Conservation (phyloP, 352 stramenopile species). For the Blastocystis sp. region DNA sequence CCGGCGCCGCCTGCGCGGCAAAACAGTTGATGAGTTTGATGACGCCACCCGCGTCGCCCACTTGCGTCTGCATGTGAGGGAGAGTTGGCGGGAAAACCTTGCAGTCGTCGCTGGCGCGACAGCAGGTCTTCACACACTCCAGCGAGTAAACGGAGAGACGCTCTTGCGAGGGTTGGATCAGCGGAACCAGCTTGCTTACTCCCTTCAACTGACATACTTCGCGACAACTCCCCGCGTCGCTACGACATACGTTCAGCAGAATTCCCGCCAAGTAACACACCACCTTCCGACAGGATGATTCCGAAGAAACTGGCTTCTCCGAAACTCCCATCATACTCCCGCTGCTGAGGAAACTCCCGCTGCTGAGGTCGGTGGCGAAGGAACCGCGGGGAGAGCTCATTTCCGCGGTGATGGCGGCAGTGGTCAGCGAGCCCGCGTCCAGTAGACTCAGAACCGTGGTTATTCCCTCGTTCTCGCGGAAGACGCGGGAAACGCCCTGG, state of each 20-base stretch:
- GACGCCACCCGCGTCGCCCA: not conserved
- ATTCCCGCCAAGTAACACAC: constrained; percentile 23
- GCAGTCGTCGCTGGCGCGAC: not conserved
- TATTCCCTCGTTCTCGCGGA: constrained; percentile 36
- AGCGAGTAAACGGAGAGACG: constrained; percentile 17
- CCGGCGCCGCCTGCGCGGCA: not conserved
- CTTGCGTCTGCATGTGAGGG: not conserved
- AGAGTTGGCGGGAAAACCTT: not conserved
- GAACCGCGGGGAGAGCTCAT: not conserved
- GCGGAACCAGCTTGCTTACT: not conserved
- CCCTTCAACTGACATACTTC: constrained; percentile 9
- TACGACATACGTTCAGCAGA: constrained; percentile 8
- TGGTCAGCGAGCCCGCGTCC: not conserved
- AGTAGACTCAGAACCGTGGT: not conserved
- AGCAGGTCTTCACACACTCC: constrained; percentile 15
- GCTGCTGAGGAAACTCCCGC: not conserved
- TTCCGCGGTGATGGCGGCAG: not conserved
- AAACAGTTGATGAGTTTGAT: constrained; percentile 43
- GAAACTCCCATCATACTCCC: not conserved
- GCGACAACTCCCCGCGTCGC: not conserved
- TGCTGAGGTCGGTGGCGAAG: not conserved
- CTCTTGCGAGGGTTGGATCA: constrained; percentile 8
- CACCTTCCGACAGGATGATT: too few relatives aligned
- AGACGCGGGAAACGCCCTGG: not conserved
- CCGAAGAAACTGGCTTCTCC: too few relatives aligned